phyloP scores from a whole-genome alignment of 345 rosid species.

The Eucalyptus pumila region DNA sequence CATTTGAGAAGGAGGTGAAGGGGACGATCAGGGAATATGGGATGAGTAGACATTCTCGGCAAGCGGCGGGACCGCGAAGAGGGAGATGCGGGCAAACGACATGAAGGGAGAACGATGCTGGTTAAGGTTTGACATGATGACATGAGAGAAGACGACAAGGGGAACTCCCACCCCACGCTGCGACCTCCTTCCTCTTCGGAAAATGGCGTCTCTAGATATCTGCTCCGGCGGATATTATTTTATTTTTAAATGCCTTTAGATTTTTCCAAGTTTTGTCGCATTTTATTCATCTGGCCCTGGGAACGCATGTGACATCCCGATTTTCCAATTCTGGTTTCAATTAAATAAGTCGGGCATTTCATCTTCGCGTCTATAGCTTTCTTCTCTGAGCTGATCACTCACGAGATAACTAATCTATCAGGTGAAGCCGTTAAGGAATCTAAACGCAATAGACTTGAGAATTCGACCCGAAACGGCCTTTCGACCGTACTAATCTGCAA shows the following conservation, averaged over 20 bases:
- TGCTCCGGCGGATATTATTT: background rate
- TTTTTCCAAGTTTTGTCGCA: background rate
- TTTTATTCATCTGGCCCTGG: no score
- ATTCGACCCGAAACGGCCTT: no score
- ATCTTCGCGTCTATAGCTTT: no score
- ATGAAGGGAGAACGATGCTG: background rate
- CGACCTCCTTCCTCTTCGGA: background rate
- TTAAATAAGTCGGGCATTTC: no score
- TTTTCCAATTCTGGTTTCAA: no score
- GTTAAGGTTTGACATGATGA: background rate
- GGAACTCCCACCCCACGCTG: background rate
- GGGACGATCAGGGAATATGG: background rate
- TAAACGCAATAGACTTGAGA: no score
- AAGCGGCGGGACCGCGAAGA: background rate
- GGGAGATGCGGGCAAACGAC: background rate
- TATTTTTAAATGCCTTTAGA: background rate
- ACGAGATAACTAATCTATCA: no score
- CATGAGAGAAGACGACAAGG: background rate
- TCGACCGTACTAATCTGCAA: no score
- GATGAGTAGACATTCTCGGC: background rate
- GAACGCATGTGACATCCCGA: no score
- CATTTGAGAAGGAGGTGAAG: background rate
- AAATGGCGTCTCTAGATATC: background rate
- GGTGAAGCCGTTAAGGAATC: no score
- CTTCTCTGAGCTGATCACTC: no score